Evolutionary conservation across 2,329 filamentous ascomycete genomes (phyloP), one percentile per base, ranked within the genome.

Genomic region (Pseudocercospora fuligena): DNA sequence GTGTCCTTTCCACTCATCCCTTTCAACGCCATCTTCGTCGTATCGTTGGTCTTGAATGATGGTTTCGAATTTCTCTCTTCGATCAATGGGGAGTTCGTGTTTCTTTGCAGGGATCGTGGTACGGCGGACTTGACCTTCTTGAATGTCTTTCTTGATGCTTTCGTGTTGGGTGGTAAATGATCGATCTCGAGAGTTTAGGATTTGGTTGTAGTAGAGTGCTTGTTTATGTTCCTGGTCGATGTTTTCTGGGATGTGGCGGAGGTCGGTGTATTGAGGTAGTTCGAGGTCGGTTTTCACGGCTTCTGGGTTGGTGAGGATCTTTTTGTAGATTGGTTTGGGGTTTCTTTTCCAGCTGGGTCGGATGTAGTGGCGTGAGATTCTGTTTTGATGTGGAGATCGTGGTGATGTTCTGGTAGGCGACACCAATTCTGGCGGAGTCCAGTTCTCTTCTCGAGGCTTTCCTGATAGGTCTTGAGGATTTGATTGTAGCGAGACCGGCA

Each of bases 271-370:
- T 27, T 56, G 11, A 11, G 47, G 47, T 21, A 51, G 21, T 51
- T 51, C 47, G 2, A 16, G 21, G 19, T 51, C 47, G 14, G 6
- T 14, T 9, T 12, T 51, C 5, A 51, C 21, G 25, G 47, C 19
- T 23, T 51, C 47, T 25, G 19, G 21, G 21, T 51, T 51, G 14
- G 47, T 5, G 11, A 56, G 51, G 8, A 56, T 31, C 8, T 56
- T 56, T 23, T 56, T 33, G 51, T 27, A 56, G 2, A 56, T 12
- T 56, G 51, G 27, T 29, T 3, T 56, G 1, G 51, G 51, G 27
- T 16, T 56, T 16, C 46, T 56, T 46, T 66, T 63, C 60, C 31
- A 63, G 33, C 60, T 43, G 21, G 64, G 29, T 21, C 60, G 23
- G n/a, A 47, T 60, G 46, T 66, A 66, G 29, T 23, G 57, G 14